phyloP scores from a whole-genome alignment of 805 yeast species.

The Candida ortonii region DNA sequence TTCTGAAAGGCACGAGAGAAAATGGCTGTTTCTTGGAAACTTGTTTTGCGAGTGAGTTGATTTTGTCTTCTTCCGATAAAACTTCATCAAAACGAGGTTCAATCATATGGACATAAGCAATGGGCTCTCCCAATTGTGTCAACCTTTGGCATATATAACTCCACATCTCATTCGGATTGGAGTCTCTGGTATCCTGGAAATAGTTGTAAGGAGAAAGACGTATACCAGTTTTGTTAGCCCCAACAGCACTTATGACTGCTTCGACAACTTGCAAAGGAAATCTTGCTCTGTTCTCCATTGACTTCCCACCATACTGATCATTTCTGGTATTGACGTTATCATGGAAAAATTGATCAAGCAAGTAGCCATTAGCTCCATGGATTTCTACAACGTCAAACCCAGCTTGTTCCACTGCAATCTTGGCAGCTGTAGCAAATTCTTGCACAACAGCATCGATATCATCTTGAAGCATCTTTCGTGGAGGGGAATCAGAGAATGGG shows the following conservation, averaged over 20 bases:
- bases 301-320: conserved; percentile 58
- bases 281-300: conserved; percentile 39
- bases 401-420: conserved; percentile 30
- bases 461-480: conserved; percentile 21
- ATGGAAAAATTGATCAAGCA: conserved; percentile 38
- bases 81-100: conserved; percentile 36
- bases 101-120: conserved; percentile 38
- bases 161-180: conserved; percentile 22
- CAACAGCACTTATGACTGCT: conserved; percentile 35
- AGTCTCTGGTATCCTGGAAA: conserved; percentile 21
- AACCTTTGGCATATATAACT: conserved; percentile 33
- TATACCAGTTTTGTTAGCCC: conserved; percentile 36
- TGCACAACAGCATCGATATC: conserved; percentile 39
- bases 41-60: no score
- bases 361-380: conserved; percentile 42
- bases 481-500: conserved; percentile 20
- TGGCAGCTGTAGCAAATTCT: conserved; percentile 30
- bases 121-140: conserved; percentile 29
- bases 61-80: conserved; percentile 26
- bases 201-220: conserved; percentile 38
- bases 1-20: conserved; percentile 31
- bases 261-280: conserved; percentile 36
- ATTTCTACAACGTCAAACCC: conserved; percentile 41
- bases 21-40: conserved; percentile 17
- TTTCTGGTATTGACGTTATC: conserved; percentile 37